Base-by-base conservation (phyloP, 768 basidiomycete species). In the Trametes punicea region DNA sequence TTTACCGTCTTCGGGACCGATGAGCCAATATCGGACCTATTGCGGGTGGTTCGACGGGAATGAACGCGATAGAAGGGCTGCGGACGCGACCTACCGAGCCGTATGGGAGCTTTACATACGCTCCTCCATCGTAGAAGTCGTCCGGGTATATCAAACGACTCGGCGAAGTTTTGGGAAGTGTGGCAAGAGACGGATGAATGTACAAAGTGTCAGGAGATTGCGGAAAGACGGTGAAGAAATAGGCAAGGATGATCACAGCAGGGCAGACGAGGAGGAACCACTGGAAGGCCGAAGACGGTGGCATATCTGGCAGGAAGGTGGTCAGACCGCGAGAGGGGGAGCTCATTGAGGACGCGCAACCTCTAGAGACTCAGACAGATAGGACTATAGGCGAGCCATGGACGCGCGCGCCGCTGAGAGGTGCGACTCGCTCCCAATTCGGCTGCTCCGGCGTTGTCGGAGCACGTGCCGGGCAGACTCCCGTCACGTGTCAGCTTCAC, bases 131-230 rank as follows among this genome's bases (percentile, higher is more conserved):
- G 64, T 83, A 89, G 63, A 79, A 84, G 60, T 87, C 77, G 53
- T 87, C 85, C 0, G 87, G 83, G 65, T 92, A 92, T 48, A 92
- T 80, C 8, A 76, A 68, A 81, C 87, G 84, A n/a, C 82, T 81
- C 20, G 78, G 77, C 27, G 75, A 76, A 26, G 78, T 72, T 30
- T 66, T 65, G 15, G 85, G 83, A 10, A 89, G 75, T 27, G 78
- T 79, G 2, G 84, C 78, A 6, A 90, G 75, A 5, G 85, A 87
- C 2, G 80, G 71, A 53, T 86, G 74, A 3, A 87, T 69, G 38
- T 68, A 62, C 3, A 81, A 70, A 0, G 79, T 72, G 25, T 71
- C 71, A 0, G 84, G 85, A 0, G 84, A 79, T 51, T 74, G 72
- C 2, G 88, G 88, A 64, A 90, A 90, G 0, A 80, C 77, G 7